Conservation (phyloP, 495 filamentous ascomycete species). For the Penicillium diatomitis region DNA sequence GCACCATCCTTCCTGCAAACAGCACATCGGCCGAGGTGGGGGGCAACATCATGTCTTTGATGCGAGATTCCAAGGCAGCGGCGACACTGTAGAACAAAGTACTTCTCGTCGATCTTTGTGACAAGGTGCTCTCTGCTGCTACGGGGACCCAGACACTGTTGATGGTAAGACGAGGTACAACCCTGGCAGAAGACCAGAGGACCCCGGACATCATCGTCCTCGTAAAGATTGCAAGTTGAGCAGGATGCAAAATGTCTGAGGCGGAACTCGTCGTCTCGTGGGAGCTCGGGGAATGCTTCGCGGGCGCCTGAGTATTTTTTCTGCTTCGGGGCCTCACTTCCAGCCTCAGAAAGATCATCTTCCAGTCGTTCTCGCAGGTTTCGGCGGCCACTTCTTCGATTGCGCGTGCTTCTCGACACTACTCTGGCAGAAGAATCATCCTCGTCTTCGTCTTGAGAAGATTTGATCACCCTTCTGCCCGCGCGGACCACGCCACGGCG, state of each 20-base stretch:
- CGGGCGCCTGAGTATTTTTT: constrained; percentile 47
- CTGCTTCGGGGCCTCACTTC: constrained; percentile 37
- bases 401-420: constrained; percentile 17
- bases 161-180: constrained; percentile 75
- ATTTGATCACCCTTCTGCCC: not conserved
- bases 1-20: constrained; percentile 51
- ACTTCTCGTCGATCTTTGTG: constrained; percentile 70
- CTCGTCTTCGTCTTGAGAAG: constrained; percentile 9
- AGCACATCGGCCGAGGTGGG: constrained; percentile 61
- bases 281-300: constrained; percentile 55
- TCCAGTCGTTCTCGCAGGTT: constrained; percentile 60
- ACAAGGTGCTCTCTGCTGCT: constrained; percentile 74
- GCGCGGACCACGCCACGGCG: not conserved
- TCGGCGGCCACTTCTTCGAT: constrained; percentile 21
- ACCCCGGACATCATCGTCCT: constrained; percentile 46
- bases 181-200: constrained; percentile 81
- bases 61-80: constrained; percentile 62
- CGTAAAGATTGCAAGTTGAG: constrained; percentile 55
- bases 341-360: constrained; percentile 57
- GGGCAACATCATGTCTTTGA: constrained; percentile 58
- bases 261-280: constrained; percentile 51
- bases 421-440: constrained; percentile 3
- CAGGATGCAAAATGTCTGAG: constrained; percentile 59
- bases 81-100: constrained; percentile 85
- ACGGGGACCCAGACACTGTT: constrained; percentile 68